Evolutionary conservation across 768 basidiomycete species (phyloP).

Genomic region (Coprinopsis marcescibilis): DNA sequence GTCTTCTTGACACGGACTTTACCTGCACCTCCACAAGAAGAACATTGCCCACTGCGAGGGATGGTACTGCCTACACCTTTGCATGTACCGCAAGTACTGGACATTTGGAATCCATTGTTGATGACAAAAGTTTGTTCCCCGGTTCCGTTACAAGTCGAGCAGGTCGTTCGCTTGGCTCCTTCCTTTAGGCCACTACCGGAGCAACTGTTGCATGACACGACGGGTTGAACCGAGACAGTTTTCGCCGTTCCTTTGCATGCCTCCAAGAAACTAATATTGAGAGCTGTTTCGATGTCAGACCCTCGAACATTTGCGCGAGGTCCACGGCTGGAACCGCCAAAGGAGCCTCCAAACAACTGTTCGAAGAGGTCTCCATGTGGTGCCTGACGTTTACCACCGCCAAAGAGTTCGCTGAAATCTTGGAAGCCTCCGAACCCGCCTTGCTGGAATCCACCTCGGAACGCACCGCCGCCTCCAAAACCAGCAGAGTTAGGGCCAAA

Average conservation of each 20-base stretch:
- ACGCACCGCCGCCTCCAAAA: constrained; percentile 24
- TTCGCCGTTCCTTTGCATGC: constrained; percentile 86
- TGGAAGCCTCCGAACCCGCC: constrained; percentile 72
- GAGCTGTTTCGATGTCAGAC: constrained; percentile 72
- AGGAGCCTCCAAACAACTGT: constrained; percentile 74
- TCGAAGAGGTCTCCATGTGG: constrained; percentile 64
- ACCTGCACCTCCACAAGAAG: constrained; percentile 79
- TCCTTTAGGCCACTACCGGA: constrained; percentile 81
- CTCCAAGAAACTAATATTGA: constrained; percentile 85
- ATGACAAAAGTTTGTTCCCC: constrained; percentile 88
- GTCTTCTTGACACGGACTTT: constrained; percentile 76
- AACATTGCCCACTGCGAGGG: constrained; percentile 74
- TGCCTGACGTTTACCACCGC: constrained; percentile 37
- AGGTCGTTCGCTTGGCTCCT: constrained; percentile 78
- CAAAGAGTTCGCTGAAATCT: constrained; percentile 60
- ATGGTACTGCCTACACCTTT: constrained; percentile 75
- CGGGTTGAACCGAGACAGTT: constrained; percentile 70
- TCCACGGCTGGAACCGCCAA: constrained; percentile 46
- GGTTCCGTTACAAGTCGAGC: constrained; percentile 76
- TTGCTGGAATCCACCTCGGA: constrained; percentile 27
- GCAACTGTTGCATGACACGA: constrained; percentile 81
- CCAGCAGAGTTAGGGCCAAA: constrained; percentile 81
- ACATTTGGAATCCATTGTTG: constrained; percentile 95
- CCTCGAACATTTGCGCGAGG: constrained; percentile 50
- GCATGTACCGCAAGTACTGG: constrained; percentile 82